Base-by-base conservation (phyloP, 2,329 filamentous ascomycete genomes). In the Aureobasidium vineae region DNA sequence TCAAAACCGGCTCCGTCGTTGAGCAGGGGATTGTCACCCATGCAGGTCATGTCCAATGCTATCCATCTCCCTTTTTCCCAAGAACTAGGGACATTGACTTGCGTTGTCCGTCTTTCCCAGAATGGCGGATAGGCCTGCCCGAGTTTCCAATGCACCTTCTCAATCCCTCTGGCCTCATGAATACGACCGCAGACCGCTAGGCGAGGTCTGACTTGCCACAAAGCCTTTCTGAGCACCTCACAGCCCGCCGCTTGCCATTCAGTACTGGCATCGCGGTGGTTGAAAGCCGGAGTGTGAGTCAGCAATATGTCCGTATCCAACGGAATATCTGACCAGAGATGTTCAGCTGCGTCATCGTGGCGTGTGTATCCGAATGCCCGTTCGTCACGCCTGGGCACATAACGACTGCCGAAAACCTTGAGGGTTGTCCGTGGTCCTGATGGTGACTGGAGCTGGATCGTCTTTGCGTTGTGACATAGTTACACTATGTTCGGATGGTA, bases 141-240 rank as follows among this genome's bases (percentile, higher is more conserved):
- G 53, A 21, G 41, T 16, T 47, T 80, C 90, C 90, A 92, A 26
- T 75, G 76, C 38, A 92, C 81, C 31, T 85, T 79, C 72, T 88
- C 82, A 11, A 81, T 85, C 15, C 89, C 90, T 70, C 90, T 80
- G 4, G 83, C 87, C 68, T 86, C 84, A 74, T 92, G 89, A 36
- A 91, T 84, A 75, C 92, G 90, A 0, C 90, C 90, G 72, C 87
- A 92, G 21, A 92, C 80, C 23, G 85, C 85, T 57, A 92, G 77
- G 64, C 80, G 79, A 5, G 90, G 90, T 45, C 87, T 81, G 3
- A 89, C 83, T 6, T 83, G 78, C 81, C 83, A 85, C 28, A 92
- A 77, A 0, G 83, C 81, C 61, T 79, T 78, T 10, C 83, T 77
- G 16, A 92, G 80, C 16, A 79, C 81, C 70, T 85, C 82, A 72